phyloP scores from a whole-genome alignment of 83 land plant species.

The Picea abies region DNA sequence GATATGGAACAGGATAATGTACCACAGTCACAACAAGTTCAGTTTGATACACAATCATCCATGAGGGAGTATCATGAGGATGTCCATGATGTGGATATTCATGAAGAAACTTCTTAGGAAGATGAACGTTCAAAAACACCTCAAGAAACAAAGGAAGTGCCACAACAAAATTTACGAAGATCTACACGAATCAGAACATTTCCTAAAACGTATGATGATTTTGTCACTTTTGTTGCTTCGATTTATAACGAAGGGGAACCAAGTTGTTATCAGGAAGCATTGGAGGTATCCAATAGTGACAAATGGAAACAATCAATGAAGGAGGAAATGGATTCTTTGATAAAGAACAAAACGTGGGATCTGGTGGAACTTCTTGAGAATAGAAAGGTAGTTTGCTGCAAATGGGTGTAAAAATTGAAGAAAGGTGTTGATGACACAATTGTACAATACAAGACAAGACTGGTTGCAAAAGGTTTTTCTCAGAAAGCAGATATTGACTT shows the following conservation, averaged over 20 bases:
- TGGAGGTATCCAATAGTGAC: not conserved
- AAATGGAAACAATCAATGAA: not conserved
- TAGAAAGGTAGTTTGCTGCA: not conserved
- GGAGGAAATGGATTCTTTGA: not conserved
- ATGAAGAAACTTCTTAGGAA: not conserved
- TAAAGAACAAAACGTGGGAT: not conserved
- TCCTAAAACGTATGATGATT: not conserved
- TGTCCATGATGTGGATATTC: too few relatives aligned
- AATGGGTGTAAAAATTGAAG: not conserved
- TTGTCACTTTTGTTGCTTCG: too few relatives aligned
- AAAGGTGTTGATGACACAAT: not conserved
- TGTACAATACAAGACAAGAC: not conserved
- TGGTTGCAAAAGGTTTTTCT: not conserved
- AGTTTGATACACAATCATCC: not conserved
- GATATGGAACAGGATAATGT: not conserved
- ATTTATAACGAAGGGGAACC: too few relatives aligned
- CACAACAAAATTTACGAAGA: not conserved
- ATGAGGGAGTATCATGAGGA: too few relatives aligned
- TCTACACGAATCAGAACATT: not conserved
- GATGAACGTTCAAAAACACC: too few relatives aligned
- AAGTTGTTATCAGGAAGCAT: too few relatives aligned
- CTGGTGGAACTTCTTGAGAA: not conserved
- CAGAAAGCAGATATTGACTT: conserved; percentile 1
- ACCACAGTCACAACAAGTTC: not conserved
- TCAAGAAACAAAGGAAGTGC: not conserved